Base-by-base conservation (phyloP, 768 basidiomycete species). In the Hygrophoropsis aurantiaca region DNA sequence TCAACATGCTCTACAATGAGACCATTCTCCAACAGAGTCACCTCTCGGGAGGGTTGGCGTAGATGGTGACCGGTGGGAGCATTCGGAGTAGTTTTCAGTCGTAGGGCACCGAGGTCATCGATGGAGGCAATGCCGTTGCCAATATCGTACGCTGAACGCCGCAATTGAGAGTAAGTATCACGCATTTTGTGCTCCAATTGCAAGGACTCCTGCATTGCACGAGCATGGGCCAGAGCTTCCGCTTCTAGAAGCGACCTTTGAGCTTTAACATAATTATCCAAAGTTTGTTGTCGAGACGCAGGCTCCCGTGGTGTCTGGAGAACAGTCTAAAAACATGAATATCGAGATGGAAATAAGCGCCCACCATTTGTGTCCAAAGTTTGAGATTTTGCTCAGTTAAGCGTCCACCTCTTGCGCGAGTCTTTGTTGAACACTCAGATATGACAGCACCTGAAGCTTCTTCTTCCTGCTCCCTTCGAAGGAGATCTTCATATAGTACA, bases 1-100 rank as follows among this genome's bases (percentile, higher is more conserved):
- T 94, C 81, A 30, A 94, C 86, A 50, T 89, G 87, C 57, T 94
- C 92, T 7, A 93, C 85, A 43, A 92, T 88, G 77, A 94, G 83
- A 3, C 90, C 90, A 53, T 90, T 93, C 65, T 92, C 87, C 18
- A 94, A 78, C 9, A 94, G 71, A 0, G 90, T 89, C 11, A 90
- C 75, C 46, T 92, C 87, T 26, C 87, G 79, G 33, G 82, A 82
- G 44, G 81, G 77, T 18, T 71, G 74, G 24, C 77, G 78, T 21
- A 67, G 67, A 38, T 71, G 66, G 11, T 67, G 59, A n/a, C 65
- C 69, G 33, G 57, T 30, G 4, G 67, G 47, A 11, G 67, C 62
- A 4, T 76, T 72, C 8, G 60, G 46, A 13, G 60, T 57, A 23
- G 62, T 26, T 5, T 81, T 87, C 62, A 90, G 83, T 43, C 87